Evolutionary conservation across 1,139 yeast genomes (phyloP).

Genomic region (Protomyces lactucae-debilis): DNA sequence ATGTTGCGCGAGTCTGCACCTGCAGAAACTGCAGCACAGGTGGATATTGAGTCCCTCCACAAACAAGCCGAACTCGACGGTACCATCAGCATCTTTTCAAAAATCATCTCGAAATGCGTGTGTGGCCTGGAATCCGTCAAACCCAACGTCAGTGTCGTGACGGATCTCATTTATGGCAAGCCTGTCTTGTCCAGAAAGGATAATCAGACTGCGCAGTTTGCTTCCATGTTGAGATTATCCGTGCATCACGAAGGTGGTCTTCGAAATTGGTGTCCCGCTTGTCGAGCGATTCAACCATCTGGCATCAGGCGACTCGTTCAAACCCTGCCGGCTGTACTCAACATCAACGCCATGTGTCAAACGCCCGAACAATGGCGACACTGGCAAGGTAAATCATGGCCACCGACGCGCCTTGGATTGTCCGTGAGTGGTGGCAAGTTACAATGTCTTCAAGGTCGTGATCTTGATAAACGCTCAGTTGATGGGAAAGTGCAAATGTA

Average conservation of each 20-base stretch:
- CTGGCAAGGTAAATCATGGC: constrained; percentile 30
- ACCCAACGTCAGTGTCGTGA: constrained; percentile 30
- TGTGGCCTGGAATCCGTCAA: constrained; percentile 32
- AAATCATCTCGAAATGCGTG: constrained; percentile 36
- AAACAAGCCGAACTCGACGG: constrained; percentile 10
- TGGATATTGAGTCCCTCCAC: constrained; percentile 41
- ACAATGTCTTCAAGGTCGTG: constrained; percentile 26
- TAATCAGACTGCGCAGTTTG: constrained; percentile 24
- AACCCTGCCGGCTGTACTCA: constrained; percentile 61
- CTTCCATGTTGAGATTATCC: constrained; percentile 27
- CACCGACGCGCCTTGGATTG: constrained; percentile 26
- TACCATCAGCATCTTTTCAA: constrained; percentile 39
- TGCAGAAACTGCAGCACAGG: constrained; percentile 1
- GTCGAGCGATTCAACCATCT: constrained; percentile 28
- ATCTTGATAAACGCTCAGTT: constrained; percentile 25
- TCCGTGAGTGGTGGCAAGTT: constrained; percentile 23
- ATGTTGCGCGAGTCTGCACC: constrained; percentile 44
- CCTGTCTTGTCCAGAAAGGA: constrained; percentile 14
- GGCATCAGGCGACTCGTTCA: constrained; percentile 42
- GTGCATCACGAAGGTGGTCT: constrained; percentile 28
- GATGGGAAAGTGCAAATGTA: constrained; percentile 32
- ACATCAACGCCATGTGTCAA: constrained; percentile 53
- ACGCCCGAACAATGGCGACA: constrained; percentile 35
- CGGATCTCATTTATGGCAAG: constrained; percentile 33
- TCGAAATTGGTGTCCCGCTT: constrained; percentile 28